These are phyloP conservation scores for Teunomyces barrocoloradensis DNA, from an alignment of 805 yeast species.

Conservation along the genomic window DNA sequence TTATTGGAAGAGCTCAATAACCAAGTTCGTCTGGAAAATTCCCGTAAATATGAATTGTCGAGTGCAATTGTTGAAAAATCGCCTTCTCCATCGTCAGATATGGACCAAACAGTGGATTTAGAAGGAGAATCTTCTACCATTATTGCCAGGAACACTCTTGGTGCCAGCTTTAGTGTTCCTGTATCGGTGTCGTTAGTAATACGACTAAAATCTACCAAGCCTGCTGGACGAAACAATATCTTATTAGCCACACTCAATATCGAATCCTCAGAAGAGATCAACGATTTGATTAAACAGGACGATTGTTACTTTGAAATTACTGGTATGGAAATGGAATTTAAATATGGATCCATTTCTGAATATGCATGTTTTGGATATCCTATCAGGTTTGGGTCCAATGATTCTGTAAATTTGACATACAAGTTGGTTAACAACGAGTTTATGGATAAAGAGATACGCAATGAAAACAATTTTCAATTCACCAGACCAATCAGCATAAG, in stretches of 20 bases:
- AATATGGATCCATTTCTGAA: conserved; percentile 24
- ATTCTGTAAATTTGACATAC: conserved; percentile 35
- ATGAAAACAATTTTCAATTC: conserved; percentile 14
- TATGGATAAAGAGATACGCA: conserved; percentile 18
- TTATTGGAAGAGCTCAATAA: conserved; percentile 17
- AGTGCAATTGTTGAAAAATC: conserved; percentile 5
- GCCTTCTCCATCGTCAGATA: not conserved
- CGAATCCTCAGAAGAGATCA: conserved; percentile 44
- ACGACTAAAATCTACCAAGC: conserved; percentile 45
- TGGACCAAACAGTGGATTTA: not conserved
- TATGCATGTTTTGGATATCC: conserved; percentile 24
- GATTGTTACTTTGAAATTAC: conserved; percentile 20
- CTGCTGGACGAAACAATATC: conserved; percentile 45
- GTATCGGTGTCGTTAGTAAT: conserved; percentile 42
- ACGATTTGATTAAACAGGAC: conserved; percentile 8
- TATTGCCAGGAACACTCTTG: conserved; percentile 6
- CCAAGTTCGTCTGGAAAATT: conserved; percentile 1
- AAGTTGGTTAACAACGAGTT: conserved; percentile 31
- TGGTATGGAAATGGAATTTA: conserved; percentile 23
- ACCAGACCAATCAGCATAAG: conserved; percentile 27
- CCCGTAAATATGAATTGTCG: conserved; percentile 6
- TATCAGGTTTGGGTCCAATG: conserved; percentile 22
- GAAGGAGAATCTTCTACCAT: not conserved
- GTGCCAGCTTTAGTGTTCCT: conserved; percentile 19
- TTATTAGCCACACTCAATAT: conserved; percentile 49